A percentile compares a stretch with the other conserved stretches of the same genome.
Evolutionary conservation across 2,329 filamentous ascomycete genomes (phyloP).

Genomic region (Penicillium polonicum): DNA sequence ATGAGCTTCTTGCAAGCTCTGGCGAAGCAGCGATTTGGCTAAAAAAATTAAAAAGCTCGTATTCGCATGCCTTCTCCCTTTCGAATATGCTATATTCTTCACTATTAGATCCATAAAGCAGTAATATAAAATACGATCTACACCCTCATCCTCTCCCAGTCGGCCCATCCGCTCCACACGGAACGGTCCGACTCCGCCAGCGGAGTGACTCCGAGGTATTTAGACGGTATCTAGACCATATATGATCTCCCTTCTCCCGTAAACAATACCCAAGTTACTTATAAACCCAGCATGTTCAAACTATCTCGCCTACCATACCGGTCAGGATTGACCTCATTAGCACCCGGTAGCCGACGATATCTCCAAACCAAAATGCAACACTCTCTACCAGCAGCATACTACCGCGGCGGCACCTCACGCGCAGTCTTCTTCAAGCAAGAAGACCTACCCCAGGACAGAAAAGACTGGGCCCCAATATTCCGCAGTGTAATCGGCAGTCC

Average conservation of each 20-base stretch:
- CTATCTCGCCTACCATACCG: background rate
- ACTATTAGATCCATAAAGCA: background rate
- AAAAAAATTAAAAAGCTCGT: conserved; percentile 12
- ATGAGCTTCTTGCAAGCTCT: conserved; percentile 77
- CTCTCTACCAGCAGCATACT: conserved; percentile 56
- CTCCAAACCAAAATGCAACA: conserved; percentile 26
- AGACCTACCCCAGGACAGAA: conserved; percentile 51
- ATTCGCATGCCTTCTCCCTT: background rate
- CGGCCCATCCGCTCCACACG: background rate
- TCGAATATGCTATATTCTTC: background rate
- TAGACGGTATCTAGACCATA: background rate
- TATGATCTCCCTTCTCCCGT: background rate
- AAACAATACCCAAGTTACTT: background rate
- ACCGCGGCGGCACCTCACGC: conserved; percentile 68
- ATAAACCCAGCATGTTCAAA: conserved; percentile 4
- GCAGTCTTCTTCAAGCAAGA: conserved; percentile 59
- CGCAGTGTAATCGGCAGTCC: conserved; percentile 62
- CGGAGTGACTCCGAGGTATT: conserved; percentile 2
- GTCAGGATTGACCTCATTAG: background rate
- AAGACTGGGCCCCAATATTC: conserved; percentile 56
- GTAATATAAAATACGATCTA: background rate
- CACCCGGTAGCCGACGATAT: background rate
- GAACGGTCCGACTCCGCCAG: conserved; percentile 4
- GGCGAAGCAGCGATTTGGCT: conserved; percentile 76
- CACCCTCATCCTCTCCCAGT: background rate